Conservation (phyloP, 129 eudicot genomes). For the Ambrosia artemisiifolia region DNA sequence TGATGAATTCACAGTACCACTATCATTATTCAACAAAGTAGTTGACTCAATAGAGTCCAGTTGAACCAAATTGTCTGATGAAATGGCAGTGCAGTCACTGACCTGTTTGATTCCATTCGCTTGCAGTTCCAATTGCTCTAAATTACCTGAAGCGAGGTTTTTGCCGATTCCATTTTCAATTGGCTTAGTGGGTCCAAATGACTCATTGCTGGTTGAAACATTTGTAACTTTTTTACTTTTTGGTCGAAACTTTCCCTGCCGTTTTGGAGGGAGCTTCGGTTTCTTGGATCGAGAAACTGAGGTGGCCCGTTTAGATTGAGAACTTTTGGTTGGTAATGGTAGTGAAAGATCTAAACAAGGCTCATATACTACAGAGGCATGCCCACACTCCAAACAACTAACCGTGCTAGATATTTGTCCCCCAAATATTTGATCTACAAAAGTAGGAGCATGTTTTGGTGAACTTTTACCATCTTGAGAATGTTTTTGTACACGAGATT, state of each 20-base stretch:
- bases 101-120: slow-evolving; percentile 23
- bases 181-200: slow-evolving; percentile 28
- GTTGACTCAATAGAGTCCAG: slow-evolving; percentile 41
- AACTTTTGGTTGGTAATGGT: slow-evolving; percentile 74
- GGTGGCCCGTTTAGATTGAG: slow-evolving; percentile 49
- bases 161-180: slow-evolving; percentile 22
- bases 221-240: slow-evolving; percentile 36
- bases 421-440: slow-evolving; percentile 83
- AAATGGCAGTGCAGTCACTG: slow-evolving; percentile 8
- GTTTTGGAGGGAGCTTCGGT: slow-evolving; percentile 58
- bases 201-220: slow-evolving; percentile 13
- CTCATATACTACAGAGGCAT: slow-evolving; percentile 75
- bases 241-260: slow-evolving; percentile 42
- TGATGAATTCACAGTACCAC: slow-evolving; percentile 13
- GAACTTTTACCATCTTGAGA: slow-evolving; percentile 30
- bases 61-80: slow-evolving; percentile 39
- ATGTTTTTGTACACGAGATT: slow-evolving; percentile 44
- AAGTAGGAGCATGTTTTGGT: slow-evolving; percentile 40
- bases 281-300: slow-evolving; percentile 54
- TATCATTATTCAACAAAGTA: slow-evolving; percentile 17
- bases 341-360: slow-evolving; percentile 90
- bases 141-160: slow-evolving; percentile 24
- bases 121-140: slow-evolving; percentile 20
- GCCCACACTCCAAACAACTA: slow-evolving; percentile 82
- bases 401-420: slow-evolving; percentile 86